Conservation (phyloP, 495 filamentous ascomycete species). For the Pseudoneurospora amorphoporcata region DNA sequence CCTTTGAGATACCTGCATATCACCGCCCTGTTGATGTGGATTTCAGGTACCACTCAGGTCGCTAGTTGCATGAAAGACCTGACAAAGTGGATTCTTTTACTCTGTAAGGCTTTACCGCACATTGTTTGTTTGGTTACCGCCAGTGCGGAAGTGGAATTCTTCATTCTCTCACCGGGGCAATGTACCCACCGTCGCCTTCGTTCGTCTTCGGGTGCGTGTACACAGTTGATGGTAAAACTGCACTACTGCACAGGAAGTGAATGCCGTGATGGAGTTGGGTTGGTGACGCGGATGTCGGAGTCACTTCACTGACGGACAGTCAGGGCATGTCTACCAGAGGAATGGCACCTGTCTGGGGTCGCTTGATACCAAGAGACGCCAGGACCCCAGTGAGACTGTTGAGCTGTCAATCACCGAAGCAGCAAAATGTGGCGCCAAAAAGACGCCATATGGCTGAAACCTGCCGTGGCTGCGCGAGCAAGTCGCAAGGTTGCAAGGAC, state of each 20-base stretch:
- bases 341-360: neutral
- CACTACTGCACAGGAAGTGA: neutral
- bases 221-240: neutral
- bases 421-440: neutral
- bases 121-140: neutral
- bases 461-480: neutral
- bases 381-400: neutral
- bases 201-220: neutral
- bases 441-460: neutral
- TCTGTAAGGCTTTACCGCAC: neutral
- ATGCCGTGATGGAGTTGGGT: neutral
- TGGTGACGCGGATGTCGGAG: neutral
- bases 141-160: neutral
- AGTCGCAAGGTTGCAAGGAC: neutral
- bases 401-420: neutral
- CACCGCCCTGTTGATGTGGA: neutral
- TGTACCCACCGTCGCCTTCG: neutral
- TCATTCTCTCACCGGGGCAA: neutral
- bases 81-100: neutral
- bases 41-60: neutral
- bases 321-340: neutral
- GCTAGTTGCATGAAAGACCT: neutral
- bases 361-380: neutral
- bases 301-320: neutral
- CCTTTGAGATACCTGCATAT: neutral